Percentiles rank a stretch among this genome's conserved stretches.
Conservation (phyloP, 352 stramenopile genomes). For the Globisporangium mamillatum region DNA sequence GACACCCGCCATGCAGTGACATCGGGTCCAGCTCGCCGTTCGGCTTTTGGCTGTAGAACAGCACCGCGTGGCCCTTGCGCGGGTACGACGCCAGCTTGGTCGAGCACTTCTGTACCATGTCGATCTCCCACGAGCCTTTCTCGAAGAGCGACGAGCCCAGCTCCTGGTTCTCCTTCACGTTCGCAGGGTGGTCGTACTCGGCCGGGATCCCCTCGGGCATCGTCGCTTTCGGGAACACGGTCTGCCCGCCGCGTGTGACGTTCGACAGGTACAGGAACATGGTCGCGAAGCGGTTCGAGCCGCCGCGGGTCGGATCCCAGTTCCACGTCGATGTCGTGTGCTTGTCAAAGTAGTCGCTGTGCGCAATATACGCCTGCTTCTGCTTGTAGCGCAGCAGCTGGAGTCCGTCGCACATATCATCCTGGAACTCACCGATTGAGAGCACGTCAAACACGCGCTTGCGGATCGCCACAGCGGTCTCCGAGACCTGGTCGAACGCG, state of each 20-base stretch:
- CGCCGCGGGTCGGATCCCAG: conserved; percentile 69
- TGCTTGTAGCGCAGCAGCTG: conserved; percentile 95
- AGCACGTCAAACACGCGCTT: conserved; percentile 90
- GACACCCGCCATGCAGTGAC: conserved; percentile 92
- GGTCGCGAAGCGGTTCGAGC: conserved; percentile 83
- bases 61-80: conserved; percentile 89
- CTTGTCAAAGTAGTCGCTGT: conserved; percentile 92
- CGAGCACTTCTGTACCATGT: conserved; percentile 78
- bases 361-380: conserved; percentile 92
- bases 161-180: conserved; percentile 41
- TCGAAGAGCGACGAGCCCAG: conserved; percentile 60
- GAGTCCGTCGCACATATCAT: conserved; percentile 92
- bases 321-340: conserved; percentile 58
- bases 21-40: conserved; percentile 90
- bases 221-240: conserved; percentile 72
- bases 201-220: conserved; percentile 68
- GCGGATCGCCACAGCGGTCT: conserved; percentile 67
- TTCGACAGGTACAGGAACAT: conserved; percentile 86
- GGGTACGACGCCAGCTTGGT: conserved; percentile 78
- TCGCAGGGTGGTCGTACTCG: conserved; percentile 48
- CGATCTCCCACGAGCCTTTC: conserved; percentile 57
- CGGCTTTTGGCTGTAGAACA: conserved; percentile 97
- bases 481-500: conserved; percentile 83
- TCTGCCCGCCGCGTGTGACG: conserved; percentile 75
- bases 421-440: conserved; percentile 86